phyloP scores from a whole-genome alignment of 768 basidiomycete species.

The Boletus rufocinnamomeus region DNA sequence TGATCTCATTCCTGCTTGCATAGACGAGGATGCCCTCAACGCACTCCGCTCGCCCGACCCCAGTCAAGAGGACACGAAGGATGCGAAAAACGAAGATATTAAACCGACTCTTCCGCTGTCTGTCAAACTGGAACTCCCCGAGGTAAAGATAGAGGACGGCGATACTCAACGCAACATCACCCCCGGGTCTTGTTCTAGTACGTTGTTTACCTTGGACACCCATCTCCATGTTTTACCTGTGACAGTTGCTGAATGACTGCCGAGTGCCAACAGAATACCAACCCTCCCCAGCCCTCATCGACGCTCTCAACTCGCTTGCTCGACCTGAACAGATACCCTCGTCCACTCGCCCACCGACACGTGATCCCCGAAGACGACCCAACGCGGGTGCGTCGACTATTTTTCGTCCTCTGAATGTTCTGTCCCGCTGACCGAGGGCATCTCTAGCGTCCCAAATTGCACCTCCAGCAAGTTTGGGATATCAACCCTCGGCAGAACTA shows the following conservation, averaged over 20 bases:
- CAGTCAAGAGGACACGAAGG: slow-evolving; percentile 3
- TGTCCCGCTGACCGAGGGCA: neutral
- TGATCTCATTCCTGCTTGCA: neutral
- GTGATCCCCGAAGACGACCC: neutral
- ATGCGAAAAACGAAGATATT: neutral
- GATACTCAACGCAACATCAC: neutral
- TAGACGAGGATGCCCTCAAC: slow-evolving; percentile 29
- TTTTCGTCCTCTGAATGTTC: neutral
- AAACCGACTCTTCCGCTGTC: neutral
- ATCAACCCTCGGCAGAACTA: slow-evolving; percentile 12
- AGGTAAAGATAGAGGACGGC: slow-evolving; percentile 11
- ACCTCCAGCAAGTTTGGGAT: slow-evolving; percentile 3
- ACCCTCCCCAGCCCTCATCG: slow-evolving; percentile 17
- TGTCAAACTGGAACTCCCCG: slow-evolving; percentile 9
- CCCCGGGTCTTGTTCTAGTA: neutral
- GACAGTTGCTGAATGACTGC: neutral
- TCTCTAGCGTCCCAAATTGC: neutral
- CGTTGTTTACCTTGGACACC: neutral
- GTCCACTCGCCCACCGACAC: neutral
- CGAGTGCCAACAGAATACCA: slow-evolving; percentile 8
- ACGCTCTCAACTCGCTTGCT: slow-evolving; percentile 11
- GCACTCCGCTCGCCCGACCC: slow-evolving; percentile 12
- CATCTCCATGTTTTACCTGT: neutral
- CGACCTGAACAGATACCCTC: neutral
- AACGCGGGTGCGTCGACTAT: neutral